Base-by-base conservation (phyloP, 108 stramenopile genomes). In the Pseudonitzschia pungens region DNA sequence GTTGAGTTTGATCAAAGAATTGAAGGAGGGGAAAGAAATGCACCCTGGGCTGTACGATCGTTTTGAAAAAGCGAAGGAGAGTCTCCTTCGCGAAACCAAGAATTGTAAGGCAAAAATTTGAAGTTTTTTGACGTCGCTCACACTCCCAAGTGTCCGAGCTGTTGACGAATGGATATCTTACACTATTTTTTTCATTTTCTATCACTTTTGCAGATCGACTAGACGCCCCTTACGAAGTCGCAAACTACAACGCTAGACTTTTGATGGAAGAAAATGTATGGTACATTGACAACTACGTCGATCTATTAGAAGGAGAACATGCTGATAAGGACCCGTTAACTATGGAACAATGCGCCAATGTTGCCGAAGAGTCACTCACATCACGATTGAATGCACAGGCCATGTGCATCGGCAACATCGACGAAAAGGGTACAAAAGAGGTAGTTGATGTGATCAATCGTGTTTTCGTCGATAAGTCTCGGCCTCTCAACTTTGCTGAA, bases 381-480 rank as follows among this genome's bases (percentile, higher is more conserved):
- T 89, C 87, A 18, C 69, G 87, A 70, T 50, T 85, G 42, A 90
- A 87, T 31, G 77, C 87, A 12, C 83, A 85, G 4, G 74, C 87
- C 0, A 78, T 95, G n/a, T 90, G 89, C 76, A 92, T 95, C 51
- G 94, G 94, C 6, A 95, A 93, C 55, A 90, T 95, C 40, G 83
- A 92, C 68, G 87, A 92, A 65, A 81, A 83, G 29, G 89, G 74
- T 0, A 81, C 90, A 14, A 53, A 51, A 51, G 81, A 83, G 60
- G 84, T 93, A 24, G 75, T 69, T 40, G 56, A 87, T 26, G 75
- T 91, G 1, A 76, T 95, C 28, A 69, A 81, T 31, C 64, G 69
- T 15, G 73, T 80, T 42, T 91, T 95, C 64, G 52, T 91, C 36
- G 52, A 79, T 24, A 48, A 40, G 15, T 73, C 81, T 20, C 66